Conservation (phyloP, 164 flowering plant species). For the Platanus orientalis region DNA sequence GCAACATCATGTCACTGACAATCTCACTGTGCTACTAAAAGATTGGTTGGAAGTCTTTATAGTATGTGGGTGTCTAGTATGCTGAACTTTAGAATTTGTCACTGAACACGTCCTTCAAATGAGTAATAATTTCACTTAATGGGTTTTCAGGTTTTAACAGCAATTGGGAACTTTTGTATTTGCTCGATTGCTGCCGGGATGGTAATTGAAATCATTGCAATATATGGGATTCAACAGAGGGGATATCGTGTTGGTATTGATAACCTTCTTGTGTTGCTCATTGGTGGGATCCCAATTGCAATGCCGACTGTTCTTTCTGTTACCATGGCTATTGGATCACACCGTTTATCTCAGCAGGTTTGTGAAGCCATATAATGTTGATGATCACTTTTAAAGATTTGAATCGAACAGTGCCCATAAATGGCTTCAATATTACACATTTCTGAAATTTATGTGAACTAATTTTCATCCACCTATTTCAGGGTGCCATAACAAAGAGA, state of each 20-base stretch:
- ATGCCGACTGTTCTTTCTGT: constrained; percentile 86
- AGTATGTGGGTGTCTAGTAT: not conserved
- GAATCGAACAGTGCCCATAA: not conserved
- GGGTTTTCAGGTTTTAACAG: constrained; percentile 56
- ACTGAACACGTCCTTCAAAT: not conserved
- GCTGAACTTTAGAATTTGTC: too few relatives aligned
- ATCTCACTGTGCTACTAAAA: not conserved
- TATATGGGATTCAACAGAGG: constrained; percentile 45
- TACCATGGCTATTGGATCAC: constrained; percentile 83
- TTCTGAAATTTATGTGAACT: not conserved
- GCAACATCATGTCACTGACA: too few relatives aligned
- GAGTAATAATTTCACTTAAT: too few relatives aligned
- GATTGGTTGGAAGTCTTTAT: not conserved
- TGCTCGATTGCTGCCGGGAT: too few relatives aligned
- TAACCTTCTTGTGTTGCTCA: constrained; percentile 64
- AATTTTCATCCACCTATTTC: not conserved
- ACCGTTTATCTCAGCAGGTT: constrained; percentile 76
- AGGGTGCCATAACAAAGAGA: too few relatives aligned
- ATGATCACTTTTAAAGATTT: not conserved
- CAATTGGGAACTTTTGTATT: constrained; percentile 81
- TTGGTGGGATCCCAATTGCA: constrained; percentile 88
- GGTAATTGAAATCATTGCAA: constrained; percentile 57
- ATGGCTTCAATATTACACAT: not conserved
- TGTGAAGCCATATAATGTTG: constrained; percentile 13
- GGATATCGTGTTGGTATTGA: constrained; percentile 56